Conservation (phyloP, 1,139 yeast genomes). For the Diutina mesorugosa region DNA sequence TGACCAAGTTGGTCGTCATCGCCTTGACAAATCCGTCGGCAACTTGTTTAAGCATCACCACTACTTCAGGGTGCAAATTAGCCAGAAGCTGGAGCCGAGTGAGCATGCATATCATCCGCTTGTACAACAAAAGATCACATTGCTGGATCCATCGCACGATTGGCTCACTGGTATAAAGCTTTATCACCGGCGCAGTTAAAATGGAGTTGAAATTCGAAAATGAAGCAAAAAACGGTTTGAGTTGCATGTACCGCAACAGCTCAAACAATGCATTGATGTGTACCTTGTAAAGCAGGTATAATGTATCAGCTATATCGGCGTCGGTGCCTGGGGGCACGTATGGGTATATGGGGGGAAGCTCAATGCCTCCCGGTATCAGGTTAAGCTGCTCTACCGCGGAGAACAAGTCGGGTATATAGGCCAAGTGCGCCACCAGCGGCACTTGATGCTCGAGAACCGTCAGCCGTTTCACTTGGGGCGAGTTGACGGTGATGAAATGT, state of each 20-base stretch:
- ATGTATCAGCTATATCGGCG: constrained; percentile 46
- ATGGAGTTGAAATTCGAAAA: constrained; percentile 44
- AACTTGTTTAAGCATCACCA: constrained; percentile 34
- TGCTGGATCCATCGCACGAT: constrained; percentile 48
- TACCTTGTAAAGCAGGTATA: constrained; percentile 46
- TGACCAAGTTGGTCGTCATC: constrained; percentile 18
- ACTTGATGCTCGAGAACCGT: constrained; percentile 3
- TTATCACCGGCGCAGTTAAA: constrained; percentile 54
- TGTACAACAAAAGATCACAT: constrained; percentile 57
- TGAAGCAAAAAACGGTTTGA: constrained; percentile 43
- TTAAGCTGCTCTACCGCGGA: constrained; percentile 13
- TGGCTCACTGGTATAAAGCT: constrained; percentile 38
- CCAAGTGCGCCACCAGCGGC: constrained; percentile 11
- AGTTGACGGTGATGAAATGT: constrained; percentile 2
- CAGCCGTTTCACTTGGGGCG: constrained; percentile 4
- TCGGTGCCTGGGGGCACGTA: constrained; percentile 35
- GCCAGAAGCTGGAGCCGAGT: constrained; percentile 52
- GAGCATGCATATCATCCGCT: constrained; percentile 47
- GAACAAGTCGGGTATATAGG: constrained; percentile 26
- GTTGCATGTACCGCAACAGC: constrained; percentile 53
- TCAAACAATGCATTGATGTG: constrained; percentile 56
- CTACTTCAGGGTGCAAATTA: constrained; percentile 43
- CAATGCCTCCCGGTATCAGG: constrained; percentile 12
- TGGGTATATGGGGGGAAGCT: constrained; percentile 40
- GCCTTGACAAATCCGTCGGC: constrained; percentile 28